A percentile compares a stretch with the other conserved stretches of the same genome.
phyloP scores from a whole-genome alignment of 805 yeast genomes.

The Yarrowia divulgata region DNA sequence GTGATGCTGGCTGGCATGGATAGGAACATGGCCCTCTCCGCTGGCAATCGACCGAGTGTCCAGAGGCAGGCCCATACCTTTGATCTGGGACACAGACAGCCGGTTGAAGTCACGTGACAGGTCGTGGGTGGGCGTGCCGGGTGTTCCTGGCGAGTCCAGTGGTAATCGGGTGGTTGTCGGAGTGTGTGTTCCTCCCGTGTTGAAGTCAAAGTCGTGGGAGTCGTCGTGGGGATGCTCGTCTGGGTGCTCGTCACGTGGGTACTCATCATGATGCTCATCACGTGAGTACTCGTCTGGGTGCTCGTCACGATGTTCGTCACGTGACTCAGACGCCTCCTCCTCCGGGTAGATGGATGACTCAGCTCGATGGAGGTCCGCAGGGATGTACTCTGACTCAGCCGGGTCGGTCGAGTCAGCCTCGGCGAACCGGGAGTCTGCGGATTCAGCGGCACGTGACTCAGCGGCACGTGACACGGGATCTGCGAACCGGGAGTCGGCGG shows the following conservation, averaged over 20 bases:
- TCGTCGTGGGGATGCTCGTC: background rate
- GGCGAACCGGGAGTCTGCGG: background rate
- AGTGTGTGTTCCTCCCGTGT: background rate
- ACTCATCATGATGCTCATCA: background rate
- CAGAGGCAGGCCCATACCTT: slow-evolving; percentile 24
- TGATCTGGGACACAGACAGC: slow-evolving; percentile 5
- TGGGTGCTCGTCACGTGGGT: background rate
- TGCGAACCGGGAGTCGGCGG: too few relatives aligned
- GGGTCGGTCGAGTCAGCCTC: background rate
- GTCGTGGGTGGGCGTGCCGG: background rate
- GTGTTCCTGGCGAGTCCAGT: background rate
- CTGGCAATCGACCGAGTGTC: slow-evolving; percentile 12
- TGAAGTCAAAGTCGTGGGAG: background rate
- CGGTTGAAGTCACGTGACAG: slow-evolving; percentile 13
- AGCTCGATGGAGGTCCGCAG: background rate
- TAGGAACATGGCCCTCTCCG: background rate
- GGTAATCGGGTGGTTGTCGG: background rate
- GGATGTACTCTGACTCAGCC: background rate
- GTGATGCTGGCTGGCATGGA: background rate
- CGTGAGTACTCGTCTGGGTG: background rate
- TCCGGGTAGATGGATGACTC: background rate
- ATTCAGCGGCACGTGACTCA: background rate
- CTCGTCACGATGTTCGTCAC: background rate
- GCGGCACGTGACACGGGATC: background rate
- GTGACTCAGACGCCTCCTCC: background rate